Base-by-base conservation (phyloP, 176 grass and related monocot genomes). In the Carex myosuroides region DNA sequence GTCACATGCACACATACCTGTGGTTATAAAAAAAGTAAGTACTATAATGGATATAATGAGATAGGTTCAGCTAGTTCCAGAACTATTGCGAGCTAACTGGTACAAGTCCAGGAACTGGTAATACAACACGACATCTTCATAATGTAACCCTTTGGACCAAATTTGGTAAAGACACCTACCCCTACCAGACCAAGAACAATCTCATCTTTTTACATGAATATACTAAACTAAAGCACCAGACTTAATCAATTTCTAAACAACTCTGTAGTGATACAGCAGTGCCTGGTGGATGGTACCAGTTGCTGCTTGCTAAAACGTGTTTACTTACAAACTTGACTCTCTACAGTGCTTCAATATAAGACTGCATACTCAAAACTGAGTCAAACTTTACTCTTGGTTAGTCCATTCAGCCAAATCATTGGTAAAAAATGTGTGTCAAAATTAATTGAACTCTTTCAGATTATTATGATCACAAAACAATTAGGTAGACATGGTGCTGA, bases 1-100 rank as follows among this genome's bases (percentile, higher is more conserved):
- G 85, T 69, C 35, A 97, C 86, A 55, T 89, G 81, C 60, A 91
- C 37, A 74, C 91, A 93, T 70, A 91, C 80, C 80, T 83, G 41
- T 69, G 13, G 68, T 68, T 32, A 68, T 65, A 3, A 68, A 83
- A 42, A 12, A 81, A 57, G 13, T 30, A 32, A 78, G 73, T 32
- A 57, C 73, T 33, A 16, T 17, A 33, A 78, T 32, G 24, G 4
- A 71, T 71, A 71, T 71, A 21, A 71, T 7, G 30, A 67, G 26
- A 35, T 30, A 6, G 30, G 64, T 35, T 67, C 35, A 67, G 13
- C 30, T 67, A 35, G 26, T 35, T 35, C 13, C 13, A 35, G 64
- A 67, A 33, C 64, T 24, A 33, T 67, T 14, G 26, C 5, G 30
- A 67, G 4, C 64, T 67, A 67, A 32, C 64, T 67, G 12, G 29